These are phyloP conservation scores for Scolecobasidium constrictum DNA, from an alignment of 2,329 filamentous ascomycete species.

Conservation along the genomic window DNA sequence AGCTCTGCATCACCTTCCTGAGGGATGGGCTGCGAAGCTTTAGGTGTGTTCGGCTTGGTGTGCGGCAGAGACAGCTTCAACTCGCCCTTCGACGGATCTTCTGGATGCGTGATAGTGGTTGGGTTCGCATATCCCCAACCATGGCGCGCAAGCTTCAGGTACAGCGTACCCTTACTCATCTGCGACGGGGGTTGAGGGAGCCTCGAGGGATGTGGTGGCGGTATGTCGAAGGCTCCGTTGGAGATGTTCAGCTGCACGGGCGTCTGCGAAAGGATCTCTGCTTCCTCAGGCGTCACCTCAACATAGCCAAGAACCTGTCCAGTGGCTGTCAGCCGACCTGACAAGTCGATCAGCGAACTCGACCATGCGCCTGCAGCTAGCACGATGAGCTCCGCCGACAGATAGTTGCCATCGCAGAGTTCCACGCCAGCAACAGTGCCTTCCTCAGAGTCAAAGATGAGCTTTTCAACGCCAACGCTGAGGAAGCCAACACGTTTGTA, in stretches of 20 bases:
- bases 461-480: conserved; percentile 34
- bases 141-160: conserved; percentile 39
- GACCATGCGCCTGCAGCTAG: conserved; percentile 87
- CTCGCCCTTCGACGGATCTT: conserved; percentile 16
- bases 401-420: conserved; percentile 36
- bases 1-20: conserved; percentile 21
- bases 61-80: conserved; percentile 31
- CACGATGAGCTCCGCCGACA: conserved; percentile 62
- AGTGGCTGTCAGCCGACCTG: conserved; percentile 66
- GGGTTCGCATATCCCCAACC: conserved; percentile 40
- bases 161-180: conserved; percentile 7
- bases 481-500: conserved; percentile 42
- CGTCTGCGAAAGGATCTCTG: conserved; percentile 49
- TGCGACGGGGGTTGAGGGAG: conserved; percentile 15
- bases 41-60: conserved; percentile 40
- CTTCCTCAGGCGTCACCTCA: conserved; percentile 60
- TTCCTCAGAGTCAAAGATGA: conserved; percentile 22
- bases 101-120: conserved; percentile 34
- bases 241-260: conserved; percentile 66
- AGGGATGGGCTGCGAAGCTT: conserved; percentile 18
- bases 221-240: conserved; percentile 64
- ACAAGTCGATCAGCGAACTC: conserved; percentile 62
- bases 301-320: conserved; percentile 76
- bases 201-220: conserved; percentile 35
- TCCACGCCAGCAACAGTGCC: conserved; percentile 45